Evolutionary conservation across 768 basidiomycete species (phyloP).

Genomic region (Suillus paluster): DNA sequence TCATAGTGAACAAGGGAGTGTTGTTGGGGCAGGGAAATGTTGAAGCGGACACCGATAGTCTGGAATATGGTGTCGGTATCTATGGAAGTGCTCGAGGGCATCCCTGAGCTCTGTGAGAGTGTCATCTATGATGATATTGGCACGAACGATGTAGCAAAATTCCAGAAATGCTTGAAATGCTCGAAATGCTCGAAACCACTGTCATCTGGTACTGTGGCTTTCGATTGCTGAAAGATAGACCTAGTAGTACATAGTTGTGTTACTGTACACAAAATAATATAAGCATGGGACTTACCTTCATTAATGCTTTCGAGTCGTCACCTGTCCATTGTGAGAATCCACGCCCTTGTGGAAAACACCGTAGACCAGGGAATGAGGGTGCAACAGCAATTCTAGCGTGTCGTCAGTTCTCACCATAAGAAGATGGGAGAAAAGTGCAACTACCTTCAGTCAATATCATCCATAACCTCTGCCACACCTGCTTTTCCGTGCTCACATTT

Average conservation of each 20-base stretch:
- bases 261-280: no score
- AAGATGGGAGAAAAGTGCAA: neutral
- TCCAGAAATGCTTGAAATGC: constrained; percentile 28
- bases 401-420: neutral
- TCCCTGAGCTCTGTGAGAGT: constrained; percentile 9
- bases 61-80: constrained; percentile 15
- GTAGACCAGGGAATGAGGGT: constrained; percentile 24
- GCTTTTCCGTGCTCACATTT: no score
- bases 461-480: constrained; percentile 33
- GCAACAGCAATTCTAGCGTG: constrained; percentile 29
- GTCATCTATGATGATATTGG: constrained; percentile 14
- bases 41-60: constrained; percentile 12
- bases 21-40: constrained; percentile 21
- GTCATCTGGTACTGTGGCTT: constrained; percentile 33
- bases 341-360: neutral
- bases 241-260: constrained; percentile 18
- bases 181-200: no score
- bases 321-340: constrained; percentile 12
- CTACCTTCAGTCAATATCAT: constrained; percentile 27
- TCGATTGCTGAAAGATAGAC: constrained; percentile 36
- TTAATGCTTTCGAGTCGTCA: constrained; percentile 25
- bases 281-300: constrained; percentile 21
- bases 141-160: constrained; percentile 28
- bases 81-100: constrained; percentile 5
- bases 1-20: constrained; percentile 23